Evolutionary conservation across 2,329 filamentous ascomycete genomes (phyloP).

Genomic region (Fusarium ramigenum): DNA sequence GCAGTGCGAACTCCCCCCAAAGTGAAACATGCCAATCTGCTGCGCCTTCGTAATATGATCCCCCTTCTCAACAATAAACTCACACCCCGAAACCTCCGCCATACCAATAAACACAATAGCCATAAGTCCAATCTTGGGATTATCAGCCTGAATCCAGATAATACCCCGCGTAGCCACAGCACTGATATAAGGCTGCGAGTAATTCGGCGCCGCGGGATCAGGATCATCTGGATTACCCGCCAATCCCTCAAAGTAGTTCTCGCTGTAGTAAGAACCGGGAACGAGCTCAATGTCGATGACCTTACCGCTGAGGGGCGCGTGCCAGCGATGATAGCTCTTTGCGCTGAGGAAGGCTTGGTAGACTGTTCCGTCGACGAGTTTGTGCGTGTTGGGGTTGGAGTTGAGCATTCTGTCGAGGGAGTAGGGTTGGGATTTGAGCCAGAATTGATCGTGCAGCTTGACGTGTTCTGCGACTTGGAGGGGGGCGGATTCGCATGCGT

Average conservation of each 20-base stretch:
- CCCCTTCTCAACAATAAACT: background rate
- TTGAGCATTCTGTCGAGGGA: slow-evolving; percentile 68
- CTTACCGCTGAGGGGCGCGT: slow-evolving; percentile 67
- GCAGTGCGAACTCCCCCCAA: background rate
- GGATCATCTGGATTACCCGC: background rate
- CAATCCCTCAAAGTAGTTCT: background rate
- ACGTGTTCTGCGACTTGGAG: slow-evolving; percentile 59
- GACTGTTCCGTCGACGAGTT: slow-evolving; percentile 68
- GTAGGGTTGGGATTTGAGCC: slow-evolving; percentile 73
- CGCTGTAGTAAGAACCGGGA: background rate
- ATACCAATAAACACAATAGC: slow-evolving; percentile 1
- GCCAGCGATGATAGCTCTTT: slow-evolving; percentile 74
- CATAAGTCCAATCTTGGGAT: background rate
- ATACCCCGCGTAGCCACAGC: slow-evolving; percentile 7
- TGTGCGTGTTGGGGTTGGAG: slow-evolving; percentile 55
- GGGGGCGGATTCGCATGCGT: slow-evolving; percentile 60
- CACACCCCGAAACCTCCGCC: background rate
- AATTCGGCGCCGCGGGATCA: background rate
- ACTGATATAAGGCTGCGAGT: slow-evolving; percentile 1
- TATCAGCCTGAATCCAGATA: background rate
- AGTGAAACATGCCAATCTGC: slow-evolving; percentile 17
- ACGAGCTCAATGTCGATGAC: slow-evolving; percentile 45
- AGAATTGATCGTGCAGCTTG: slow-evolving; percentile 66
- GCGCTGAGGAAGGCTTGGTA: slow-evolving; percentile 74
- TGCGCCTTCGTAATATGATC: background rate